phyloP scores from a whole-genome alignment of 371 early-diverging fungal genomes.

The Smittium culicis region DNA sequence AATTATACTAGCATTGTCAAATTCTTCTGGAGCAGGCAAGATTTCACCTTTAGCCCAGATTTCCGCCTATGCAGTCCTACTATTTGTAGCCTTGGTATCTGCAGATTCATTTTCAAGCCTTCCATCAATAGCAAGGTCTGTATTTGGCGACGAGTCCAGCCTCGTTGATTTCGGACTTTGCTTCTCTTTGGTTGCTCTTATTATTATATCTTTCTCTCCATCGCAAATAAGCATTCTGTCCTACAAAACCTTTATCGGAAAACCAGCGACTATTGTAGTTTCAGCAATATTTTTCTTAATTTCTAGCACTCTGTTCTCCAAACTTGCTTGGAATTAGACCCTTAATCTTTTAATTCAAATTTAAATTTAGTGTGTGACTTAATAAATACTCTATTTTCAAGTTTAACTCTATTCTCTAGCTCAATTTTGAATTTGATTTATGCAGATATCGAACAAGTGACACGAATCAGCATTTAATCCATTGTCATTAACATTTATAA shows the following conservation, averaged over 20 bases:
- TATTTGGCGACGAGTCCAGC: not conserved
- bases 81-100: not conserved
- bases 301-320: not conserved
- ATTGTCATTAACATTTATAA: not conserved
- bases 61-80: not conserved
- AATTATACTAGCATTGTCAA: not conserved
- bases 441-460: not conserved
- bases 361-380: too few relatives aligned
- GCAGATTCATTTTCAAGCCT: not conserved
- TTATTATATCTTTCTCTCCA: not conserved
- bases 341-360: not conserved
- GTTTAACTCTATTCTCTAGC: not conserved
- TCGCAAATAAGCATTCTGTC: not conserved
- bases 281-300: not conserved
- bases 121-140: not conserved
- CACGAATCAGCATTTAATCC: not conserved
- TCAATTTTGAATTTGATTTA: not conserved
- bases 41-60: not conserved
- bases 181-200: not conserved
- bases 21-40: not conserved
- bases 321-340: not conserved
- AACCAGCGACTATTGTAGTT: not conserved
- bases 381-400: too few relatives aligned
- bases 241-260: not conserved
- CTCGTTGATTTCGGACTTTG: not conserved